Base-by-base conservation (phyloP, 1,284 basidiomycete species). In the Fistulinella staudtii region DNA sequence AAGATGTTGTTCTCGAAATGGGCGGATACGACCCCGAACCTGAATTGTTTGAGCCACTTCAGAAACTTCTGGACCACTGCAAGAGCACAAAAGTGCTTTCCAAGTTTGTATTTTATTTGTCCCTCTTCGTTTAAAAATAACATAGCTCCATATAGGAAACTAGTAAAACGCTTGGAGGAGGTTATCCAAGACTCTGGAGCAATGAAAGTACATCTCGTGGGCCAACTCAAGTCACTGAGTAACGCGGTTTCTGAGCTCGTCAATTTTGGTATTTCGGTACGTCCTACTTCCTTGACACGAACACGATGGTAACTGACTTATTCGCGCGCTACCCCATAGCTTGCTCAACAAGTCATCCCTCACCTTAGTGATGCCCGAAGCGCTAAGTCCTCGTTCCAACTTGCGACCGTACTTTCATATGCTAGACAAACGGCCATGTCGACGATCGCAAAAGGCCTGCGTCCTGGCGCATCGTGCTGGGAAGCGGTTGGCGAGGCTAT, bases 181-280 rank as follows among this genome's bases (percentile, higher is more conserved):
- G 74, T 94, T 15, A 79, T 79, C 4, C 72, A 79, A 39, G 79
- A 83, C 17, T 84, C 82, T 6, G 65, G 77, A 0, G 89, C 90
- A 0, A 71, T 95, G 31, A 84, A 82, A 50, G 67, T 80, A 0
- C 76, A 84, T 45, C 69, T 92, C 11, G 73, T 89, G 3, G 76
- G 82, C 3, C 82, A 85, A 33, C 77, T 95, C 51, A 80, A 84
- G 50, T 75, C 77, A 1, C 66, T 94, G 14, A 82, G 78, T 45
- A 80, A 82, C 43, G 74, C 79, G 15, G 80, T 89, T 2, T 82
- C 87, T 1, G 89, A 91, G 52, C 77, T 93, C 2, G 83, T 90
- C 50, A 90, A 93, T 65, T 89, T 95, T 57, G 88, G 90, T 55
- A 87, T 94, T 46, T 87, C 87, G 47, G 90, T 90, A 48, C 46